These are phyloP conservation scores for Fusarium haematococcum DNA, from an alignment of 2,329 filamentous ascomycete genomes.

Conservation along the genomic window DNA sequence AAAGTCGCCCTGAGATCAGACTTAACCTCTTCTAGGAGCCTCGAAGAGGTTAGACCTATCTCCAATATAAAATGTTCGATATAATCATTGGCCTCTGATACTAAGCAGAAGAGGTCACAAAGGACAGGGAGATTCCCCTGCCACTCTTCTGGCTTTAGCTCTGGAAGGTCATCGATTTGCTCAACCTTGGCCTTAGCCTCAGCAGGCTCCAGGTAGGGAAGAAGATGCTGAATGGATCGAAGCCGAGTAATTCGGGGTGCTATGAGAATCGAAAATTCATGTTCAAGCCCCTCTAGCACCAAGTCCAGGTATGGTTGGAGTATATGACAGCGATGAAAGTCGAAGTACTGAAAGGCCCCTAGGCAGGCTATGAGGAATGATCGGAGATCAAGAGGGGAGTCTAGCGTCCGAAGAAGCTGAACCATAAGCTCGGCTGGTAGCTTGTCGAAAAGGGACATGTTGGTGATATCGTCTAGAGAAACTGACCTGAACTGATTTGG, in stretches of 20 bases:
- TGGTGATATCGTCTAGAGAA: not conserved
- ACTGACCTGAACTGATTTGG: not conserved
- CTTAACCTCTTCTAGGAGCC: not conserved
- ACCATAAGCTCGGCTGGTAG: not conserved
- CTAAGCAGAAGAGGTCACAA: not conserved
- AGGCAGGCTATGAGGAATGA: not conserved
- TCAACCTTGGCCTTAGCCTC: not conserved
- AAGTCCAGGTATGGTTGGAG: not conserved
- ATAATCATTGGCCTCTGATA: not conserved
- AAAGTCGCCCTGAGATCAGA: not conserved
- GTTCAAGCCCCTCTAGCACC: not conserved
- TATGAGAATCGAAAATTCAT: not conserved
- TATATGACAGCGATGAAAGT: not conserved
- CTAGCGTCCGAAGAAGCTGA: not conserved
- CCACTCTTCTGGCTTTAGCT: not conserved
- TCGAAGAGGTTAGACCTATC: too few species aligned
- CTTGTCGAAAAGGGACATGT: not conserved
- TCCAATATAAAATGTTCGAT: not conserved
- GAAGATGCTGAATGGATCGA: not conserved
- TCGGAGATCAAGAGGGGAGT: not conserved
- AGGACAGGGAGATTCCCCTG: not conserved
- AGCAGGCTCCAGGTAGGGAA: not conserved
- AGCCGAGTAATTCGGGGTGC: not conserved
- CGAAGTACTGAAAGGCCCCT: not conserved
- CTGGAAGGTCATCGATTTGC: not conserved